A percentile compares a stretch with the other conserved stretches of the same genome.
These are phyloP conservation scores for Sclerospora graminicola DNA, from an alignment of 352 stramenopile species.

Conservation along the genomic window DNA sequence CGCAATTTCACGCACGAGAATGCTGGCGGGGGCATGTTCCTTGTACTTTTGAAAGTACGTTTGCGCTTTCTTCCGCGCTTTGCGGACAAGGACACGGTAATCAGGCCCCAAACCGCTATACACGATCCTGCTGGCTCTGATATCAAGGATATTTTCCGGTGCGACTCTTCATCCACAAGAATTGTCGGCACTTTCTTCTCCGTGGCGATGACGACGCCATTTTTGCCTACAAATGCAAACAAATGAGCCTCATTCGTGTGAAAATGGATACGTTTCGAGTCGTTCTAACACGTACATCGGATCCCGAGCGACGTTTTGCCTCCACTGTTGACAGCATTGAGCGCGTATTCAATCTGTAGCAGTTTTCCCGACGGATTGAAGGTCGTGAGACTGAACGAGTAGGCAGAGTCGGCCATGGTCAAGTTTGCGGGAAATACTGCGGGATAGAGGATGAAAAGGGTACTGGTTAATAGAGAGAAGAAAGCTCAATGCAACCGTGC, in stretches of 20 bases:
- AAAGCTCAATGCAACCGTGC: not conserved
- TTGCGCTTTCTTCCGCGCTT: slow-evolving; percentile 93
- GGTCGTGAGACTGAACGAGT: slow-evolving; percentile 99
- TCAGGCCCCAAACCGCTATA: slow-evolving; percentile 97
- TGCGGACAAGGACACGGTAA: slow-evolving; percentile 96
- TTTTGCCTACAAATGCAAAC: slow-evolving; percentile 78
- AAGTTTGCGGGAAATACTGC: slow-evolving; percentile 9
- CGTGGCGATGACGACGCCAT: slow-evolving; percentile 98
- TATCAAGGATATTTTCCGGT: slow-evolving; percentile 95
- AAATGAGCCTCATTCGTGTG: not conserved
- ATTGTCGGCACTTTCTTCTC: slow-evolving; percentile 97
- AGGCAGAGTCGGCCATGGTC: slow-evolving; percentile 93
- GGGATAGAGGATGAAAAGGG: not conserved
- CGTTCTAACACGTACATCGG: slow-evolving; percentile 51
- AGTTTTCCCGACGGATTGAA: slow-evolving; percentile 99
- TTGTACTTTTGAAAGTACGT: slow-evolving; percentile 94
- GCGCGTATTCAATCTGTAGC: slow-evolving; percentile 99
- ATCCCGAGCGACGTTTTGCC: slow-evolving; percentile 98
- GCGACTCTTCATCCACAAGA: slow-evolving; percentile 91
- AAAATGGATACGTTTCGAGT: not conserved
- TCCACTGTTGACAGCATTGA: slow-evolving; percentile 96
- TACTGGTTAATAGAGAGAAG: slow-evolving; percentile 3
- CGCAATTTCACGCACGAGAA: slow-evolving; percentile 95
- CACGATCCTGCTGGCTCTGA: slow-evolving; percentile 89
- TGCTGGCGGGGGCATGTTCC: slow-evolving; percentile 89